Evolutionary conservation across 441 rosid species (phyloP).

Genomic region (Syzygium syzygioides): DNA sequence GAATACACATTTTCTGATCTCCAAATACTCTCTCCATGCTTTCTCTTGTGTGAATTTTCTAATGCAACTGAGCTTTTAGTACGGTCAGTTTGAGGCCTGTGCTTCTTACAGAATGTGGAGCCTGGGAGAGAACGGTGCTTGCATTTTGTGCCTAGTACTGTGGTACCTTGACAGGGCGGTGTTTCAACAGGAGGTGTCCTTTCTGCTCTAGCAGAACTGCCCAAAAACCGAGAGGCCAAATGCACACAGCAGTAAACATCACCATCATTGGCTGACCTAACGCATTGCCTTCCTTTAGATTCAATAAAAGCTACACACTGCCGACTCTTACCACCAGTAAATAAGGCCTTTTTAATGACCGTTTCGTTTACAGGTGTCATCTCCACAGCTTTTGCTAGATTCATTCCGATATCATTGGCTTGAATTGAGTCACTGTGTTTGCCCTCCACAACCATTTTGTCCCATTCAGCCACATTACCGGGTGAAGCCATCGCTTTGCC

Average conservation of each 20-base stretch:
- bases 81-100: conserved; percentile 56
- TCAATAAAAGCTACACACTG: conserved; percentile 92
- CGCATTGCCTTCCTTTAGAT: conserved; percentile 94
- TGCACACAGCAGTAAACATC: conserved; percentile 98
- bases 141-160: conserved; percentile 95
- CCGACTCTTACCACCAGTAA: conserved; percentile 56
- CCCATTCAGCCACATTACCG: conserved; percentile 62
- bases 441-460: conserved; percentile 60
- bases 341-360: conserved; percentile 35
- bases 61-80: conserved; percentile 19
- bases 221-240: conserved; percentile 86
- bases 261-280: conserved; percentile 97
- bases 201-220: conserved; percentile 51
- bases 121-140: conserved; percentile 95
- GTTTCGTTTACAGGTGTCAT: conserved; percentile 34
- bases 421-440: conserved; percentile 31
- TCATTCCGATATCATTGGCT: not conserved
- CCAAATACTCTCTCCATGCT: conserved; percentile 35
- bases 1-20: conserved; percentile 34
- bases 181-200: conserved; percentile 41
- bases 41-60: conserved; percentile 48
- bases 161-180: conserved; percentile 90
- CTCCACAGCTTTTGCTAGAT: conserved; percentile 26
- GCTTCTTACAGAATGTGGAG: conserved; percentile 81
- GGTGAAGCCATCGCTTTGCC: conserved; percentile 32